Conservation (phyloP, 2,329 filamentous ascomycete genomes). For the Colletotrichum filicis region DNA sequence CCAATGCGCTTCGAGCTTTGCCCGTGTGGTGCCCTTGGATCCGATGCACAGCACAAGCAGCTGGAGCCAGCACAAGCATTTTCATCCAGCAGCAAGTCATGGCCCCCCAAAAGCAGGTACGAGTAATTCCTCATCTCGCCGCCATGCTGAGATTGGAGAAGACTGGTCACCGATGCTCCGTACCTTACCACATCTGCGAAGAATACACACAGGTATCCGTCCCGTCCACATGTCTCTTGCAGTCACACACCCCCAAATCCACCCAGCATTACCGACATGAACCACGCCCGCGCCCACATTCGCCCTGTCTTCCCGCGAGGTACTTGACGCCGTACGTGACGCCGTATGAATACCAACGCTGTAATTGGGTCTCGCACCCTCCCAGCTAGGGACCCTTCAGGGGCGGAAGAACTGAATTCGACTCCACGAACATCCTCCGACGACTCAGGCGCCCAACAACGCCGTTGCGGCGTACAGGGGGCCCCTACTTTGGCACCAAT, state of each 20-base stretch:
- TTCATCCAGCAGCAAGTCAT: background rate
- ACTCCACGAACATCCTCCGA: background rate
- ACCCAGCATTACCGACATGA: conserved; percentile 31
- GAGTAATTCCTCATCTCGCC: background rate
- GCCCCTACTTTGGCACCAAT: conserved; percentile 14
- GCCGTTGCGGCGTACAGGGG: conserved; percentile 24
- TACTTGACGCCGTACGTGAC: background rate
- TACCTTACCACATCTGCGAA: background rate
- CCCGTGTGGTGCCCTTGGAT: background rate
- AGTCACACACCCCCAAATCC: conserved; percentile 3
- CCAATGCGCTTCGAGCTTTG: conserved; percentile 23
- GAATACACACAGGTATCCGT: background rate
- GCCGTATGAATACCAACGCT: conserved; percentile 14
- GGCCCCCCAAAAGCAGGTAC: conserved; percentile 16
- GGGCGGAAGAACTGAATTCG: background rate
- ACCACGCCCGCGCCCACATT: conserved; percentile 8
- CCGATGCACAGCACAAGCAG: conserved; percentile 17
- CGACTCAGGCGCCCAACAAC: conserved; percentile 4
- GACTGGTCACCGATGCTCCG: no score
- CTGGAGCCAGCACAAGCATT: conserved; percentile 11
- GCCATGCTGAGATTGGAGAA: background rate
- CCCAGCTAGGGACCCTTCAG: background rate
- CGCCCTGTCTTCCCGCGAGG: conserved; percentile 14
- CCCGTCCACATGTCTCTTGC: background rate
- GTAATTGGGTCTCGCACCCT: conserved; percentile 8